Evolutionary conservation across 2,329 filamentous ascomycete genomes (phyloP).

Genomic region (Cordyceps fumosorosea): DNA sequence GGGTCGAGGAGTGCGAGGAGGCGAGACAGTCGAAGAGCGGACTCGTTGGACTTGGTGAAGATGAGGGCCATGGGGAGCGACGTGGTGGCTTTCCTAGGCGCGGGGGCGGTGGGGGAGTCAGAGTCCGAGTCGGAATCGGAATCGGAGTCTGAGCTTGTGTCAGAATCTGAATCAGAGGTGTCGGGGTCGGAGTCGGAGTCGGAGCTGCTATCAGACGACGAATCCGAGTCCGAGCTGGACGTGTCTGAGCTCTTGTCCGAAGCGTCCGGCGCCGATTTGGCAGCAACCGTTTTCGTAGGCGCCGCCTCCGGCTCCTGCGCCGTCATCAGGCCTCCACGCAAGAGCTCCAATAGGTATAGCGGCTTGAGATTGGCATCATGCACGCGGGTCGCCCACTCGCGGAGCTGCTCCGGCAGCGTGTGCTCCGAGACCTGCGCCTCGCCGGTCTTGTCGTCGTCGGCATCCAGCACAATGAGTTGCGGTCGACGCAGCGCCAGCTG

Average conservation of each 20-base stretch:
- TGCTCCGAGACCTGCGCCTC: slow-evolving; percentile 40
- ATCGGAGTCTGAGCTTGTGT: slow-evolving; percentile 20
- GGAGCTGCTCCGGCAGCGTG: slow-evolving; percentile 54
- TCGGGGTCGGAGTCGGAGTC: slow-evolving; percentile 23
- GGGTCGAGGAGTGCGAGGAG: slow-evolving; percentile 65
- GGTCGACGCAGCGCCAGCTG: slow-evolving; percentile 68
- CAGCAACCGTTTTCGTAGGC: not conserved
- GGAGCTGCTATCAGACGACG: slow-evolving; percentile 29
- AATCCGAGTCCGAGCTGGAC: slow-evolving; percentile 22
- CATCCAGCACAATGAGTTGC: slow-evolving; percentile 68
- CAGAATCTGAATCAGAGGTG: slow-evolving; percentile 20
- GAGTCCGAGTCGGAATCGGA: slow-evolving; percentile 19
- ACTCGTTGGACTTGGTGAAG: slow-evolving; percentile 87
- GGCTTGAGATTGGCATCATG: slow-evolving; percentile 68
- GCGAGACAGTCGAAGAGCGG: slow-evolving; percentile 76
- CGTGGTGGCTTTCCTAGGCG: slow-evolving; percentile 11
- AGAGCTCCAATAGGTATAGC: slow-evolving; percentile 72
- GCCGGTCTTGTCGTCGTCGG: slow-evolving; percentile 35
- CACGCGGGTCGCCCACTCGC: slow-evolving; percentile 62
- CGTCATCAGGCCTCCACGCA: slow-evolving; percentile 50
- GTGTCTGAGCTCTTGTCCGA: slow-evolving; percentile 25
- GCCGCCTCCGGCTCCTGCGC: slow-evolving; percentile 13
- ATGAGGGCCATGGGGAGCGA: slow-evolving; percentile 54
- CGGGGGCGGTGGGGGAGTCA: slow-evolving; percentile 17
- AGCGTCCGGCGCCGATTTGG: slow-evolving; percentile 18